Base-by-base conservation (phyloP, 2,329 filamentous ascomycete genomes). In the Tolypocladium tundrense region DNA sequence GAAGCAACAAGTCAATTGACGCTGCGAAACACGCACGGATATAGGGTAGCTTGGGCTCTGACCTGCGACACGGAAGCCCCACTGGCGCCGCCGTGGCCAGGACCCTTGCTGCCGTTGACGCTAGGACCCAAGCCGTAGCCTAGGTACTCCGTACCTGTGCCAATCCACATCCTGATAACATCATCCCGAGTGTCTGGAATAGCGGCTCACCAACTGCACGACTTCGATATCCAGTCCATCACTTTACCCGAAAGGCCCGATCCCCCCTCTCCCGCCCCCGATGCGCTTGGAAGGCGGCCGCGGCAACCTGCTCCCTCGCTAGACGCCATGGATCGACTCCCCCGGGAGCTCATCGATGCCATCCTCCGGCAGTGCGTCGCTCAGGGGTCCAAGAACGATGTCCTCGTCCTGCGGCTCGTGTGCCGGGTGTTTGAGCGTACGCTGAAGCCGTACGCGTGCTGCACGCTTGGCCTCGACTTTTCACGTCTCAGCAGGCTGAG, bases 381-480 rank as follows among this genome's bases (percentile, higher is more conserved):
- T n/a, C 65, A 67, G 37, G 69, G 69, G 11, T 68, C 75, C 58
- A 80, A 81, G 69, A 79, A 80, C 53, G 58, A 62, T 1, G 66
- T 80, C 16, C 68, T 81, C 3, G 62, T 65, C 21, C 69, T 81
- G 41, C 77, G 80, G 14, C 72, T 77, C 24, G 78, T 81, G 37
- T 81, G 78, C 65, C 74, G 73, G 51, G 67, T 73, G 16, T 83
- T 82, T 60, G 72, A 82, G 63, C 67, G 70, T 31, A 67, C 75
- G 40, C 68, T 82, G 42, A 77, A 75, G 60, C 75, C 76, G 0
- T 73, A 70, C 56, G 72, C 70, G 33, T 77, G 79, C 60, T 72
- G 72, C 37, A 81, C 78, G 1, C 68, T 82, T 14, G 75, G 75
- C 56, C 66, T 83, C 21, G 79, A 81, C 54, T 80, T 77, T 64